Evolutionary conservation across 306 rosid species (phyloP).

Genomic region (Sesbania bispinosa): DNA sequence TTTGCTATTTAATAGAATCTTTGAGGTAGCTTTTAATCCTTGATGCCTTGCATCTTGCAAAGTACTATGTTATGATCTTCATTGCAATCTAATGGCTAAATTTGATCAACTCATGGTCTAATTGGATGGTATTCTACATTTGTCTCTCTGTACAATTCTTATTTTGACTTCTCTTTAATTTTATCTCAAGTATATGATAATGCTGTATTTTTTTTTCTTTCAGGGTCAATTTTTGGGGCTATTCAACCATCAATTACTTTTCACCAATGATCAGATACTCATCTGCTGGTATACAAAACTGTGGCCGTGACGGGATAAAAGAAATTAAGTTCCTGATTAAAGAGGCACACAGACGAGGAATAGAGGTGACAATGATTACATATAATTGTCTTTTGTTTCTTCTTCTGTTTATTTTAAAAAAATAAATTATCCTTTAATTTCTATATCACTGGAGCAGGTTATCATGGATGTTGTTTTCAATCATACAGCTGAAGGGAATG

Average conservation of each 20-base stretch:
- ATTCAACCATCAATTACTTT: constrained; percentile 86
- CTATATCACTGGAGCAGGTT: constrained; percentile 58
- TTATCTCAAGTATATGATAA: constrained; percentile 12
- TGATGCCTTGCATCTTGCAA: constrained; percentile 15
- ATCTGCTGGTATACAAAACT: constrained; percentile 62
- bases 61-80: neutral
- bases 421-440: constrained; percentile 15
- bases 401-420: neutral
- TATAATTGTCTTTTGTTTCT: neutral
- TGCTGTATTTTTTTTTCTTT: constrained; percentile 18
- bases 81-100: neutral
- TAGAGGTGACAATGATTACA: constrained; percentile 61
- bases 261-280: constrained; percentile 98
- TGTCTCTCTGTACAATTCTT: constrained; percentile 1
- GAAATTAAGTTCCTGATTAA: constrained; percentile 78
- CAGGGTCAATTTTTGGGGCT: constrained; percentile 98
- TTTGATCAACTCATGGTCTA: constrained; percentile 3
- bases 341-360: constrained; percentile 94
- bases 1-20: neutral
- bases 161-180: neutral
- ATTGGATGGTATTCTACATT: constrained; percentile 1
- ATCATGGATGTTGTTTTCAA: constrained; percentile 97
- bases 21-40: neutral
- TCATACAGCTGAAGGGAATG: constrained; percentile 99
- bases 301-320: constrained; percentile 80